Conservation (phyloP, 1,284 basidiomycete genomes). For the Malassezia caprae region DNA sequence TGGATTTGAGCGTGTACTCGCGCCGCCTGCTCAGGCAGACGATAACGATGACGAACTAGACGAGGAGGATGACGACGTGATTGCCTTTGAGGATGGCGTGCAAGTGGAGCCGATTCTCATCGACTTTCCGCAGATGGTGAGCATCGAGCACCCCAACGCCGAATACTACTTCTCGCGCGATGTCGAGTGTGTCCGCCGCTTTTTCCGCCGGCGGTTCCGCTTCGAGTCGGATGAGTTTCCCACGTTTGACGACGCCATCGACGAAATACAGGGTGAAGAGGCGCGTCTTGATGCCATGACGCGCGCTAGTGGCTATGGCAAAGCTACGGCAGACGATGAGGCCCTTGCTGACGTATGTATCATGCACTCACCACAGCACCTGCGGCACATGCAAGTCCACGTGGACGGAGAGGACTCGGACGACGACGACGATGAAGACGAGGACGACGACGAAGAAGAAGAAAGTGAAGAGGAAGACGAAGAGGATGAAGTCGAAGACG, state of each 20-base stretch:
- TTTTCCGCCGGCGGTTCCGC: constrained; percentile 81
- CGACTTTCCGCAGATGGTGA: constrained; percentile 99
- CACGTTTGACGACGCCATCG: constrained; percentile 30
- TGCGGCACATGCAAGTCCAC: background rate
- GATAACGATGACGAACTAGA: constrained; percentile 23
- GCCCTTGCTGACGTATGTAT: constrained; percentile 28
- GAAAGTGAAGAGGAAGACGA: constrained; percentile 53
- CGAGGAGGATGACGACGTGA: constrained; percentile 16
- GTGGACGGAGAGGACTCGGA: background rate
- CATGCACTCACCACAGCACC: background rate
- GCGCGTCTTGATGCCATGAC: constrained; percentile 33
- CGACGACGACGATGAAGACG: constrained; percentile 6
- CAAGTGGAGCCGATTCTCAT: constrained; percentile 77
- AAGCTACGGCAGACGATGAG: constrained; percentile 23
- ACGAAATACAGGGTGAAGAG: background rate
- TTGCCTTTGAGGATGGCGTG: constrained; percentile 65
- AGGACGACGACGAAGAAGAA: constrained; percentile 15
- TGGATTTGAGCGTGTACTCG: constrained; percentile 33
- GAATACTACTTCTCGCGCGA: constrained; percentile 99
- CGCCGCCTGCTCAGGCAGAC: background rate
- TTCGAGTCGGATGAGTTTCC: constrained; percentile 86
- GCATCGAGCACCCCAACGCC: constrained; percentile 88
- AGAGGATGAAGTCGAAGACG: constrained; percentile 65
- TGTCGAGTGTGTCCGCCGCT: constrained; percentile 86
- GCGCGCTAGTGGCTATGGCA: constrained; percentile 38